Evolutionary conservation across 176 grass and related monocot species (phyloP), one percentile per base, ranked within the genome.

Genomic region (Neostapfia colusana): DNA sequence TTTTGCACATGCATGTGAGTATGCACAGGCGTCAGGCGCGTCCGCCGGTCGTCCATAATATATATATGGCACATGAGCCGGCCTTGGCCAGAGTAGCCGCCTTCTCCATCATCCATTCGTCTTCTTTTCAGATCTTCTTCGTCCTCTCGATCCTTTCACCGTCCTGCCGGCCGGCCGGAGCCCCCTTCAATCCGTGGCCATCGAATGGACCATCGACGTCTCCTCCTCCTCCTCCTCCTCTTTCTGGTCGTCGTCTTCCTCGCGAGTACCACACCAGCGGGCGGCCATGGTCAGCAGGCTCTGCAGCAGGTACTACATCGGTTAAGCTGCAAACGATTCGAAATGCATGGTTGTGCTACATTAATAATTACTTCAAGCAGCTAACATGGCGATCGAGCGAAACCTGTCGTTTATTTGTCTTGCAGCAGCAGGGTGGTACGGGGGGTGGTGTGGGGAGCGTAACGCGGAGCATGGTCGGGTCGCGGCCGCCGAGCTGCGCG

Each of bases 401-500:
- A 53, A 53, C 1, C 46, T 49, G 46, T 6, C 17, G 53, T 23
- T 23, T 23, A n/a, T 3, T 40, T 16, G 63, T 18, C 5, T 12
- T 20, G 48, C 4, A 51, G 31, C 66, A 84, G 81, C 51, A 28
- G 36, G 20, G 18, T 0, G 2, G 3, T 2, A 31, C 31, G 31
- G 31, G 31, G 31, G 2, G 7, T 10, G 62, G 49, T 5, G 40
- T 48, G 9, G 44, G 21, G 53, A 20, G 17, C 2, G 21, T 12
- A 56, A 46, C 16, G 72, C 41, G 44, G 54, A 42, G 4, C 46
- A 57, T 57, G 73, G 65, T 59, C 0, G 79, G 85, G 1, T 87
- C 85, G 11, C 43, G 48, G 59, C 85, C 79, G 73, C 85, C 85
- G 85, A 87, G 66, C 85, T 87, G 79, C 73, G 79, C 51, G 66